Evolutionary conservation across 768 basidiomycete genomes (phyloP).

Genomic region (Termitomyces sp.): DNA sequence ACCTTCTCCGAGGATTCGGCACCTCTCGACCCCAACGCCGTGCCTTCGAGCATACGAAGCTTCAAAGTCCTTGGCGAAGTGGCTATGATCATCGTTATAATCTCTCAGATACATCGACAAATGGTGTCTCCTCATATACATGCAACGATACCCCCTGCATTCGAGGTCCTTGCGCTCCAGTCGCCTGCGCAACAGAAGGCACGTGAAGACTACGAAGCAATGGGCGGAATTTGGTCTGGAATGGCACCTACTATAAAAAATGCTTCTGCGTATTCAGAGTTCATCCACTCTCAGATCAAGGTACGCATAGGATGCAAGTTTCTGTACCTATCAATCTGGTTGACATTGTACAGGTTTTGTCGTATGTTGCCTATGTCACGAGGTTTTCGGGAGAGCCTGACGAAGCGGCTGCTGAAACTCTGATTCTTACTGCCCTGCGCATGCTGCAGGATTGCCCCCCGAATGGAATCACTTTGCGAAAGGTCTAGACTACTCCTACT

Average conservation of each 20-base stretch:
- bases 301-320: constrained; percentile 36
- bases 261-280: constrained; percentile 71
- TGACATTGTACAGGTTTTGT: constrained; percentile 64
- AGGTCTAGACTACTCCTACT: constrained; percentile 42
- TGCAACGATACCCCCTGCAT: constrained; percentile 72
- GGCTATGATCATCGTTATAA: constrained; percentile 87
- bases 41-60: constrained; percentile 75
- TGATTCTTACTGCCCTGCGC: constrained; percentile 80
- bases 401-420: constrained; percentile 74
- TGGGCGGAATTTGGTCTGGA: constrained; percentile 80
- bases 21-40: constrained; percentile 50
- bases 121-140: constrained; percentile 66
- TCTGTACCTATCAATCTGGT: constrained; percentile 1
- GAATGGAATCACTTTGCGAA: constrained; percentile 77
- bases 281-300: constrained; percentile 89
- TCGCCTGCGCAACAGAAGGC: constrained; percentile 80
- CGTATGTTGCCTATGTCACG: constrained; percentile 88
- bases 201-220: constrained; percentile 75
- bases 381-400: constrained; percentile 59
- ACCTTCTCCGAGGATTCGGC: constrained; percentile 69
- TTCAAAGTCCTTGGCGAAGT: constrained; percentile 96
- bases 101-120: constrained; percentile 78
- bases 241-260: constrained; percentile 79
- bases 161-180: constrained; percentile 75
- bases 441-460: constrained; percentile 92